Evolutionary conservation across 352 stramenopile species (phyloP).

Genomic region (Globisporangium cylindrosporum): DNA sequence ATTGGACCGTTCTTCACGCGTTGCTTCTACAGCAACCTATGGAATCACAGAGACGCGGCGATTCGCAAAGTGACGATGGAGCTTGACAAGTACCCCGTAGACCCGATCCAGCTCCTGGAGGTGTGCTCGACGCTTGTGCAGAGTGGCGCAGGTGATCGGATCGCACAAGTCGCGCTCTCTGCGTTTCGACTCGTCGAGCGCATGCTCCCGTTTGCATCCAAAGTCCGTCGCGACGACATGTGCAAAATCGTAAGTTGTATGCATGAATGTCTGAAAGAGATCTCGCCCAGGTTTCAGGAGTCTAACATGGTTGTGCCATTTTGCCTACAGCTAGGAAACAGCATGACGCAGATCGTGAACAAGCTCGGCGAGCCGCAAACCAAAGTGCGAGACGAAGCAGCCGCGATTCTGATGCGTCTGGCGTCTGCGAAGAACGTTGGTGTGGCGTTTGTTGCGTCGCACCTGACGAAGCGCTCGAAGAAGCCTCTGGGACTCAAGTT

Average conservation of each 20-base stretch:
- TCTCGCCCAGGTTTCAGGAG: not conserved
- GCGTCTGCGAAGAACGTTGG: constrained; percentile 65
- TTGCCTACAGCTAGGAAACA: constrained; percentile 57
- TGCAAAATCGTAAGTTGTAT: constrained; percentile 47
- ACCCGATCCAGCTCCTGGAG: constrained; percentile 46
- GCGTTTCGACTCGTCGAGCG: constrained; percentile 66
- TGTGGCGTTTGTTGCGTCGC: constrained; percentile 52
- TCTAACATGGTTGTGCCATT: not conserved
- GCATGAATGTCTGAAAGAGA: not conserved
- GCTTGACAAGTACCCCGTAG: constrained; percentile 48
- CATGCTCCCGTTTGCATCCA: constrained; percentile 47
- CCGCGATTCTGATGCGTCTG: constrained; percentile 35
- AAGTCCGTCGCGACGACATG: constrained; percentile 60
- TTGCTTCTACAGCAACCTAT: constrained; percentile 86
- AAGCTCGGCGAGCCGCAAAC: constrained; percentile 71
- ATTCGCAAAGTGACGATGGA: constrained; percentile 84
- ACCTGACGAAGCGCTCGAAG: constrained; percentile 70
- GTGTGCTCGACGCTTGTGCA: constrained; percentile 71
- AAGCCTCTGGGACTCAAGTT: constrained; percentile 75
- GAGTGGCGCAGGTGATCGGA: constrained; percentile 67
- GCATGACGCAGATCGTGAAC: constrained; percentile 72
- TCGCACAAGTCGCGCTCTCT: constrained; percentile 71
- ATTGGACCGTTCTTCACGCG: constrained; percentile 76
- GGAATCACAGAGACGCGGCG: constrained; percentile 81
- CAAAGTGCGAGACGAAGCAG: constrained; percentile 75